phyloP scores from a whole-genome alignment of 2,329 filamentous ascomycete genomes.

The Penicillium glabrum region DNA sequence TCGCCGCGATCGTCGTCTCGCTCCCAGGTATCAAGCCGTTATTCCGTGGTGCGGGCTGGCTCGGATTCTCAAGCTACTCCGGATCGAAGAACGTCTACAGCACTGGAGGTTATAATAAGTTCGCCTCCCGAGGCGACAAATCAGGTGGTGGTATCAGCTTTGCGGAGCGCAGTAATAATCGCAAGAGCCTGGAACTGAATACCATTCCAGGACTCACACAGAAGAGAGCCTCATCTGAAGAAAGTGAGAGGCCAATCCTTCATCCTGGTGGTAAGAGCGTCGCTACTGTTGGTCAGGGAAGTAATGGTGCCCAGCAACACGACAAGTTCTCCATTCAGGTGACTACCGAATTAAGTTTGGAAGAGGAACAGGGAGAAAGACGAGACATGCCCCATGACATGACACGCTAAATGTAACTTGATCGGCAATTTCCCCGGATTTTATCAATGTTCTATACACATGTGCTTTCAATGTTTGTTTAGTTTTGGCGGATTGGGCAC shows the following conservation, averaged over 20 bases:
- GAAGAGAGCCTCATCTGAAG: constrained; percentile 3
- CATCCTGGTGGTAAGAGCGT: neutral
- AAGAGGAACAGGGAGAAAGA: neutral
- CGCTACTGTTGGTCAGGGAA: neutral
- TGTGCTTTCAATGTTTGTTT: too few species aligned
- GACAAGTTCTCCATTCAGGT: neutral
- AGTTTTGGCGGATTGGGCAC: too few species aligned
- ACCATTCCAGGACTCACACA: neutral
- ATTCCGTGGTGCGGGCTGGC: constrained; percentile 16
- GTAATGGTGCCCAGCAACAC: neutral
- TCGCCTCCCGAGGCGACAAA: constrained; percentile 6
- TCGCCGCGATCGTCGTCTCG: constrained; percentile 25
- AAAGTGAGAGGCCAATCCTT: constrained; percentile 15
- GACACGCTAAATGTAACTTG: too few species aligned
- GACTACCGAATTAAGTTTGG: neutral
- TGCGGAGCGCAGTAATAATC: neutral
- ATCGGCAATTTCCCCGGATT: too few species aligned
- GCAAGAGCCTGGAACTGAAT: constrained; percentile 8
- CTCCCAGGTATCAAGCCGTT: constrained; percentile 28
- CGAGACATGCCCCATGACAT: neutral
- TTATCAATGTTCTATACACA: too few species aligned
- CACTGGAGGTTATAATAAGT: constrained; percentile 8
- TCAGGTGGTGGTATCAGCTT: neutral
- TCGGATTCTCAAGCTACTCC: constrained; percentile 10
- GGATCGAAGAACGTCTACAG: constrained; percentile 5